Base-by-base conservation (phyloP, 164 flowering plant species). In the Amborella trichopoda region DNA sequence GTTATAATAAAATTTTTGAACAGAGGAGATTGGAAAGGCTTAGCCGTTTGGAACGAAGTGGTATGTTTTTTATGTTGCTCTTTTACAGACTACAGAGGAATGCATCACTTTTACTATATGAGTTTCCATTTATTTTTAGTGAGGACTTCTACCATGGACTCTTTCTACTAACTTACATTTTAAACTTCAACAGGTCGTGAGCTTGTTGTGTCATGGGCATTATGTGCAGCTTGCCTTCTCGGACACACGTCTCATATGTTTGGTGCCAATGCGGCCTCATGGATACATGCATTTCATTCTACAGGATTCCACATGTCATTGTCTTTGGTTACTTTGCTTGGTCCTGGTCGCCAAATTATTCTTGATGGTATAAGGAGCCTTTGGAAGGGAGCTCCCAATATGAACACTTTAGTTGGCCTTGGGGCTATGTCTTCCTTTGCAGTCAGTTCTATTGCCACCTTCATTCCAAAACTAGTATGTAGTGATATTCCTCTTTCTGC, bases 391-490 rank as follows among this genome's bases (percentile, higher is more conserved):
- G 65, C 74, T 52, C 99, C 99, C 44, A 93, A 93, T 65, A 93
- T 93, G 99, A 93, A 93, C 55, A 84, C 99, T 28, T 73, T 93
- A 75, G 96, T 93, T 69, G 91, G 99, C 66, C 96, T 93, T 59
- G 99, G 99, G 37, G 99, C 99, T 49, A 56, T 93, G 50, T 82
- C 99, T 48, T 93, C 99, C 9, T 93, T 93, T 70, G 52, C 72
- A 52, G 95, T 87, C 64, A 93, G 99, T 56, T 74, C 96, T 19
- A 43, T 88, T 21, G 96, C 99, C 55, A 80, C 81, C 22, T 66
- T 93, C 9, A 39, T 91, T 17, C 99, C 99, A 32, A 78, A 74
- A 63, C 73, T 87, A 87, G 96, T 87, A 73, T 64, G 33, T 61
- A 3, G 3, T 30, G 18, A 16, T 14, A 13, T 6, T 37, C 40